Conservation (phyloP, 148 eudicot species). For the Camellia lanceoleosa region DNA sequence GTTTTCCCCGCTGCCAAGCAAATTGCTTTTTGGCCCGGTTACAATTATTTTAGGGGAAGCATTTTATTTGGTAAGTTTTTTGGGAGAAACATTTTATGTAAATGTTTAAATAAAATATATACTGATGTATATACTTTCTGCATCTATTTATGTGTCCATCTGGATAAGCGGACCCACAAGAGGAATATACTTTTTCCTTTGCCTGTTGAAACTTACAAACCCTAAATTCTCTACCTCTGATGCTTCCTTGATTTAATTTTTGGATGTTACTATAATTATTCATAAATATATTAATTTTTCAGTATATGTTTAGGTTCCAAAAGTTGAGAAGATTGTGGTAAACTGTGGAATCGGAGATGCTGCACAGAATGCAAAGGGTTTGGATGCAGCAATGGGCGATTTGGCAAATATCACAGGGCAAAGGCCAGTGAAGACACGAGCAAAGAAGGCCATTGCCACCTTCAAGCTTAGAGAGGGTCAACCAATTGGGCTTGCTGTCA, state of each 20-base stretch:
- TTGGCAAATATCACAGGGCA: slow-evolving; percentile 85
- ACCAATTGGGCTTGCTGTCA: slow-evolving; percentile 83
- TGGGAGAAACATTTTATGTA: neutral
- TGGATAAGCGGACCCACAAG: neutral
- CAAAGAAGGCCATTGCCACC: slow-evolving; percentile 85
- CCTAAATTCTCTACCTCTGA: neutral
- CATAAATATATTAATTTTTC: neutral
- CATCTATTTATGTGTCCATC: neutral
- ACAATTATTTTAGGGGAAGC: neutral
- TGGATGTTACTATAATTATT: neutral
- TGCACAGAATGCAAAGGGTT: slow-evolving; percentile 89
- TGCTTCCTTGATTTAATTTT: neutral
- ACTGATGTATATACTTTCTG: neutral
- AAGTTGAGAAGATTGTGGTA: slow-evolving; percentile 81
- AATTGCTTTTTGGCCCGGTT: neutral
- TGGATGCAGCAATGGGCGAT: slow-evolving; percentile 83
- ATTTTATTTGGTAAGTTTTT: neutral
- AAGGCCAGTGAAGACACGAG: slow-evolving; percentile 88
- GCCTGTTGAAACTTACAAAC: neutral
- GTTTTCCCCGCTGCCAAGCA: neutral
- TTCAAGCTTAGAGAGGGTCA: slow-evolving; percentile 89
- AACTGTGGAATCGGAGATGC: slow-evolving; percentile 98
- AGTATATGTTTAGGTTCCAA: slow-evolving; percentile 63
- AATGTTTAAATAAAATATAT: neutral
- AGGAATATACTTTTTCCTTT: neutral